phyloP scores from a whole-genome alignment of 805 yeast species.

The Candida krabiensis region DNA sequence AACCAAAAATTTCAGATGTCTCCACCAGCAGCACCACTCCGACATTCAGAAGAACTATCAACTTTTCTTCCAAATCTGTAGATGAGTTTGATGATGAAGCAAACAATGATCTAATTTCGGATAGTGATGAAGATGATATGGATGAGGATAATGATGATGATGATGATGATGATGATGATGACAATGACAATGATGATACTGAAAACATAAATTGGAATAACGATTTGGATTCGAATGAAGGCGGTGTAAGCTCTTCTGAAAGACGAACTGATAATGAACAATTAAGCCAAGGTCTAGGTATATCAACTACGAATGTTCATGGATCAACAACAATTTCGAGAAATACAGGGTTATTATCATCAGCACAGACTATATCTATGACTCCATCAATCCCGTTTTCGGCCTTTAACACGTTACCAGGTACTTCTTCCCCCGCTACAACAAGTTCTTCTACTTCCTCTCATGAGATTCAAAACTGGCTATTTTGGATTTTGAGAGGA shows the following conservation, averaged over 20 bases:
- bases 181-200: conserved; percentile 7
- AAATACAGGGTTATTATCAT: conserved; percentile 27
- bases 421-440: conserved; percentile 12
- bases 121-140: conserved; percentile 29
- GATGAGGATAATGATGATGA: conserved; percentile 16
- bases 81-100: conserved; percentile 10
- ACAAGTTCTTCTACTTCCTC: conserved; percentile 11
- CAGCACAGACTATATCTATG: conserved; percentile 40
- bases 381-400: conserved; percentile 40
- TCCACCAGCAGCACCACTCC: conserved; percentile 22
- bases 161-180: conserved; percentile 19
- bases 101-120: conserved; percentile 27
- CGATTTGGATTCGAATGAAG: conserved; percentile 10
- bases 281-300: conserved; percentile 41
- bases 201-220: conserved; percentile 1
- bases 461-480: conserved; percentile 51
- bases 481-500: conserved; percentile 67
- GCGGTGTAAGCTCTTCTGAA: conserved; percentile 14
- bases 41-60: conserved; percentile 18
- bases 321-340: conserved; percentile 4
- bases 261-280: conserved; percentile 11
- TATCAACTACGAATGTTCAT: conserved; percentile 21
- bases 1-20: conserved; percentile 6
- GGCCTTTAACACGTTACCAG: conserved; percentile 5
- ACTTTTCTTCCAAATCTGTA: conserved; percentile 3